Percentiles rank a stretch among this genome's conserved stretches.
Evolutionary conservation across 2,329 filamentous ascomycete genomes (phyloP).

Genomic region (Trichoderma atrobrunneum): DNA sequence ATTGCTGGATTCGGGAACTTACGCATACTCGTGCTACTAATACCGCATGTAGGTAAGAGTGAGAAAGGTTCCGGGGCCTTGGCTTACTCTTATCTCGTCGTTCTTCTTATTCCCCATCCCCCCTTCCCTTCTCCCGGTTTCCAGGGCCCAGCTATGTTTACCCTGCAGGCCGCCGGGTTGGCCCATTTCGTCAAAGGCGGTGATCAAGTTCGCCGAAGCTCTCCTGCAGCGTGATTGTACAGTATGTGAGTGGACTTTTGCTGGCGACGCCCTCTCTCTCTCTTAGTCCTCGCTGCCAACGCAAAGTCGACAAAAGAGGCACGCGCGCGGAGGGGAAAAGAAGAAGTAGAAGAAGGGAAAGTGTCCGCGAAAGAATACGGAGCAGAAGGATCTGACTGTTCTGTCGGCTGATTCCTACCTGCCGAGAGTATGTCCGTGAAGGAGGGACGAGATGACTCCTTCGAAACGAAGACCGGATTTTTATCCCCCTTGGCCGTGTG

Average conservation of each 20-base stretch:
- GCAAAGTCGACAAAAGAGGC: neutral
- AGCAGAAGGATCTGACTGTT: neutral
- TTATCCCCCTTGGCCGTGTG: neutral
- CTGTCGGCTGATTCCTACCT: constrained; percentile 13
- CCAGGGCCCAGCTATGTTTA: neutral
- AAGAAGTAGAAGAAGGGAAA: neutral
- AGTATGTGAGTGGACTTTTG: neutral
- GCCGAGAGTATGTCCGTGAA: constrained; percentile 17
- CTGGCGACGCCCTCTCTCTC: neutral
- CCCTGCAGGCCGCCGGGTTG: neutral
- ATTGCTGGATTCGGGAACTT: constrained; percentile 13
- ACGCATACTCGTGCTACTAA: neutral
- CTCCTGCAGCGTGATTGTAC: neutral
- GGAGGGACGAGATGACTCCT: neutral
- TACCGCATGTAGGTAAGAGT: constrained; percentile 3
- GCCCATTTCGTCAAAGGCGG: neutral
- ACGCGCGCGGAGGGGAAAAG: neutral
- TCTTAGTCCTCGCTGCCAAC: neutral
- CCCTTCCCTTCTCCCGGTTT: neutral
- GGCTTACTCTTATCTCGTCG: constrained; percentile 6
- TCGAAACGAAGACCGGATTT: neutral
- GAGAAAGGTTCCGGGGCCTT: constrained; percentile 4
- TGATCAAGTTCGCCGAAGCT: constrained; percentile 15
- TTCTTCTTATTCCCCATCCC: neutral
- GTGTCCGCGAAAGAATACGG: neutral